phyloP scores from a whole-genome alignment of 1,284 basidiomycete genomes.

The Trichosporon coremiiforme region DNA sequence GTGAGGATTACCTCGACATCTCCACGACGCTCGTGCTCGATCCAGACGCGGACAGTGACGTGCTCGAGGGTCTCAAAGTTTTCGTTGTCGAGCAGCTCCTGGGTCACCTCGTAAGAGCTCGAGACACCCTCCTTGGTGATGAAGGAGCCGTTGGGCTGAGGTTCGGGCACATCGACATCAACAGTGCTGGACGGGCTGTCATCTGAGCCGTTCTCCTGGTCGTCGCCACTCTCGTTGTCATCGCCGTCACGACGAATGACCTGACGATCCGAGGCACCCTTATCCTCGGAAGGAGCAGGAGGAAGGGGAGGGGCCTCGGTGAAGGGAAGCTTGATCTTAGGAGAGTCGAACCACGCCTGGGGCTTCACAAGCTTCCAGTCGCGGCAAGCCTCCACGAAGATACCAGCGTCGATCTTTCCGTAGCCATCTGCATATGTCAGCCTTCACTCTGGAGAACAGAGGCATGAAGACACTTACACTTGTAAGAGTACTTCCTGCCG shows the following conservation, averaged over 20 bases:
- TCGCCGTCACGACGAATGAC: not conserved
- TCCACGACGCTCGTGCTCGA: slow-evolving; percentile 79
- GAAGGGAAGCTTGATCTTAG: slow-evolving; percentile 65
- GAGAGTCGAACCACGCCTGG: slow-evolving; percentile 83
- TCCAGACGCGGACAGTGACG: slow-evolving; percentile 90
- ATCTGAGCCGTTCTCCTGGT: not conserved
- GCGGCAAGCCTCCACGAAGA: slow-evolving; percentile 78
- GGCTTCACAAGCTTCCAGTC: slow-evolving; percentile 88
- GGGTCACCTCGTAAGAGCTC: slow-evolving; percentile 70
- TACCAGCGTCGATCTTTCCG: slow-evolving; percentile 82
- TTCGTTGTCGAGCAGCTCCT: slow-evolving; percentile 67
- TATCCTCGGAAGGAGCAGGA: not conserved
- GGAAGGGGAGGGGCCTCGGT: slow-evolving; percentile 27
- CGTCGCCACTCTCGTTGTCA: not conserved
- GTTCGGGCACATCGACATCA: slow-evolving; percentile 31
- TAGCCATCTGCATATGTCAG: slow-evolving; percentile 66
- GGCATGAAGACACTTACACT: slow-evolving; percentile 62
- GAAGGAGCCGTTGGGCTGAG: slow-evolving; percentile 34
- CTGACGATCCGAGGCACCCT: not conserved
- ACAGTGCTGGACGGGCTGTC: slow-evolving; percentile 21
- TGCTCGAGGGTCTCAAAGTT: slow-evolving; percentile 92
- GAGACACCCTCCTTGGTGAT: slow-evolving; percentile 71
- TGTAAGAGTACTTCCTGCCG: slow-evolving; percentile 88
- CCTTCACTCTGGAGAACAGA: not conserved
- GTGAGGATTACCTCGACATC: slow-evolving; percentile 89